Base-by-base conservation (phyloP, 2,329 filamentous ascomycete genomes). In the Fusarium liriodendri region DNA sequence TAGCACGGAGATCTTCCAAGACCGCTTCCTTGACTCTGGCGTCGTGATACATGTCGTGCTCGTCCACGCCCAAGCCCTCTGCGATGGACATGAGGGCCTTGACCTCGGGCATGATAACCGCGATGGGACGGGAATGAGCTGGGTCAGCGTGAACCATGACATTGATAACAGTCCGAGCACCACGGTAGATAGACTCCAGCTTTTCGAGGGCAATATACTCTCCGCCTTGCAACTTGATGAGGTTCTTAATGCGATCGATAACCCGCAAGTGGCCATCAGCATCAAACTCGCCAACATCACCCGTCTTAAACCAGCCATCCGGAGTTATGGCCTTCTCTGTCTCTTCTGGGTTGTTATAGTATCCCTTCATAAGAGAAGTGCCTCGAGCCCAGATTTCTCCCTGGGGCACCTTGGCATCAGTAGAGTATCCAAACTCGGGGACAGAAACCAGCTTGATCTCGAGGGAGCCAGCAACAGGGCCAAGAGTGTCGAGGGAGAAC, bases 121-220 rank as follows among this genome's bases (percentile, higher is more conserved):
- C 95, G 60, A 98, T 88, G 4, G 95, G 94, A 80, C 94, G 94
- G 69, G 90, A 87, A 81, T 95, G 90, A 71, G 92, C 89, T 75
- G 89, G 83, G 65, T 94, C 93, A 35, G 94, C 95, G 79, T 97
- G 93, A 38, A 97, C 89, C 87, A 97, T 97, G 80, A 98, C 91
- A 84, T 97, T 97, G 70, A 90, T 89, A 16, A 97, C 94, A 13
- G 93, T 89, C 10, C 90, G 88, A 8, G 89, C 90, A 38, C 94
- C 91, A 67, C 95, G 92, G 85, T 98, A 98, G 64, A 97, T 88
- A 3, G 95, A 93, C 85, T 98, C 95, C 64, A 98, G 90, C 87
- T 95, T 98, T 86, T 98, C 96, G 3, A 98, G 89, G n/a, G 96
- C 96, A 82, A 98, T 97, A 84, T 98, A 98, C 87, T 98, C 96